A percentile compares a stretch with the other conserved stretches of the same genome.
These are phyloP conservation scores for Chlorella sp. DNA, from an alignment of 139 green algal species.

Conservation along the genomic window DNA sequence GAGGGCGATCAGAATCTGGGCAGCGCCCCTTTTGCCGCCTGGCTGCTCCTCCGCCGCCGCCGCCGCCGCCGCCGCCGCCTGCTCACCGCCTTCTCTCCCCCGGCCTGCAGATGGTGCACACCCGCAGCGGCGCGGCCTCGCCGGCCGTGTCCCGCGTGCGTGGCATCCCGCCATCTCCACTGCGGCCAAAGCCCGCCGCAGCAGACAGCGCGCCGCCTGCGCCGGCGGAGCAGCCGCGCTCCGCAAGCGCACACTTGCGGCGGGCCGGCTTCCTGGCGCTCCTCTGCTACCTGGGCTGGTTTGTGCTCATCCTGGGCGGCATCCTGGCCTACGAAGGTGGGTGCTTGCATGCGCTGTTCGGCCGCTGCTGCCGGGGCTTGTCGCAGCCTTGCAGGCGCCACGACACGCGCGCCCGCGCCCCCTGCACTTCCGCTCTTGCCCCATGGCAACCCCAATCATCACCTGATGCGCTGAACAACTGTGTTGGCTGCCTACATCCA, in stretches of 20 bases:
- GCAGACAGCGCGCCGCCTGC: too few relatives aligned
- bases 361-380: too few relatives aligned
- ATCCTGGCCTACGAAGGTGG: constrained; percentile 20
- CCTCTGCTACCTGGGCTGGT: constrained; percentile 20
- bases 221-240: background rate
- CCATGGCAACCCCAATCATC: too few relatives aligned
- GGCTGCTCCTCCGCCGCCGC: too few relatives aligned
- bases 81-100: too few relatives aligned
- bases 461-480: background rate
- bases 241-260: background rate
- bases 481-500: background rate
- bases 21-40: too few relatives aligned
- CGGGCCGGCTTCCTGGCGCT: background rate
- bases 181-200: too few relatives aligned
- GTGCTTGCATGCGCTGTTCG: background rate
- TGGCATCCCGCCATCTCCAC: background rate
- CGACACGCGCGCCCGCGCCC: background rate
- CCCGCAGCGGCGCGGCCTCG: background rate
- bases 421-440: background rate
- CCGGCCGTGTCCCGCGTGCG: background rate
- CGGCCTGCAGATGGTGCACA: background rate
- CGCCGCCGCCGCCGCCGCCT: too few relatives aligned
- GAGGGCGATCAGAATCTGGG: too few relatives aligned
- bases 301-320: background rate
- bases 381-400: too few relatives aligned